Conservation (phyloP, 331 rosid genomes). For the Arachis monticola region DNA sequence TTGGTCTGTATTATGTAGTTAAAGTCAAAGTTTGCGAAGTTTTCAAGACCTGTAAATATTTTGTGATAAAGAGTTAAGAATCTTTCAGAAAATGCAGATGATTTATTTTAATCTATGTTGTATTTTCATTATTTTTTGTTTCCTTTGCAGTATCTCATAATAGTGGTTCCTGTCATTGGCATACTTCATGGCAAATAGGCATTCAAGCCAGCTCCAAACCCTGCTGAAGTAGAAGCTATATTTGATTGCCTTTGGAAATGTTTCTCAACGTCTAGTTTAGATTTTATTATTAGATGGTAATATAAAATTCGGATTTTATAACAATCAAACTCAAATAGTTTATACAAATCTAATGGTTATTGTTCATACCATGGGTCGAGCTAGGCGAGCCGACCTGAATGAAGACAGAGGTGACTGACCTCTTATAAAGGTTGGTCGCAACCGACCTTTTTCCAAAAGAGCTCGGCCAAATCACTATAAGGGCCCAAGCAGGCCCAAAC, state of each 20-base stretch:
- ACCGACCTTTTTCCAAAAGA: too few relatives aligned
- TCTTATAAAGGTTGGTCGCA: too few relatives aligned
- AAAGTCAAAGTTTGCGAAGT: too few relatives aligned
- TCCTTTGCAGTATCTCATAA: constrained; percentile 67
- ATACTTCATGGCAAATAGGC: constrained; percentile 68
- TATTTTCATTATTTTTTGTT: constrained; percentile 2
- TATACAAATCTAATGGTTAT: constrained; percentile 1
- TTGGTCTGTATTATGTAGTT: constrained; percentile 16
- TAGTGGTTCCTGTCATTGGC: constrained; percentile 90
- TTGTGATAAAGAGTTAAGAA: too few relatives aligned
- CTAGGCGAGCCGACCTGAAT: too few relatives aligned
- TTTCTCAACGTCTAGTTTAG: constrained; percentile 71
- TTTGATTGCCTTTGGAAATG: constrained; percentile 93
- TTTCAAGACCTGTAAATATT: too few relatives aligned
- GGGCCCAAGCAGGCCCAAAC: too few relatives aligned
- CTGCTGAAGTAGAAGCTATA: constrained; percentile 82
- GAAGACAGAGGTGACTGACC: too few relatives aligned
- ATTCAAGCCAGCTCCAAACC: constrained; percentile 72
- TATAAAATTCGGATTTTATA: too few relatives aligned
- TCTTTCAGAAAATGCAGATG: too few relatives aligned
- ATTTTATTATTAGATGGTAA: not conserved
- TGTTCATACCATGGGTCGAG: too few relatives aligned
- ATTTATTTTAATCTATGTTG: not conserved
- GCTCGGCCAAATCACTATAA: too few relatives aligned
- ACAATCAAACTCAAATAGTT: not conserved